phyloP scores from a whole-genome alignment of 2,329 filamentous ascomycete genomes.

The Ceratocystis albifundus region DNA sequence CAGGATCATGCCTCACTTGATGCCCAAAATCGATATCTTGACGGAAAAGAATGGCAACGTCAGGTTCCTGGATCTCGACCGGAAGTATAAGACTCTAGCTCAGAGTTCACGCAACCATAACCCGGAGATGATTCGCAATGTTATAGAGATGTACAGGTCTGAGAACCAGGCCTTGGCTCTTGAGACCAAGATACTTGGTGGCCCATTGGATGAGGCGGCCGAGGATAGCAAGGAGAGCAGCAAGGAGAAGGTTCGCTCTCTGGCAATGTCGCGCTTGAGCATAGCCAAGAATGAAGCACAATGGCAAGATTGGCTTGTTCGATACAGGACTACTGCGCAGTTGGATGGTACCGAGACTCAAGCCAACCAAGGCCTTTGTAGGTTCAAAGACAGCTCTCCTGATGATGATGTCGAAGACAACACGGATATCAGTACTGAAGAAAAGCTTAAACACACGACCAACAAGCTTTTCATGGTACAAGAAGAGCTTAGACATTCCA shows the following conservation, averaged over 20 bases:
- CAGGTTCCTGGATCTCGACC: not conserved
- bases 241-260: not conserved
- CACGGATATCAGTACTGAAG: not conserved
- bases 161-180: not conserved
- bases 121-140: not conserved
- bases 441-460: not conserved
- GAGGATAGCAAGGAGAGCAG: not conserved
- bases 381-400: not conserved
- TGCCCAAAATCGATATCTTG: too few species aligned
- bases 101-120: not conserved
- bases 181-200: not conserved
- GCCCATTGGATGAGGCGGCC: not conserved
- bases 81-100: not conserved
- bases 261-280: not conserved
- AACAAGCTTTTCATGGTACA: not conserved
- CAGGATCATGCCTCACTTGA: not conserved
- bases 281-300: not conserved
- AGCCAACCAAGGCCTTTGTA: not conserved
- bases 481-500: not conserved
- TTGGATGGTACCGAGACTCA: not conserved
- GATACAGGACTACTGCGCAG: not conserved
- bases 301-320: not conserved
- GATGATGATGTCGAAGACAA: not conserved
- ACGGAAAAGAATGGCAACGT: not conserved
- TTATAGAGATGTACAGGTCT: not conserved